These are phyloP conservation scores for Psophocarpus tetragonolobus DNA, from an alignment of 306 rosid species.

Conservation along the genomic window DNA sequence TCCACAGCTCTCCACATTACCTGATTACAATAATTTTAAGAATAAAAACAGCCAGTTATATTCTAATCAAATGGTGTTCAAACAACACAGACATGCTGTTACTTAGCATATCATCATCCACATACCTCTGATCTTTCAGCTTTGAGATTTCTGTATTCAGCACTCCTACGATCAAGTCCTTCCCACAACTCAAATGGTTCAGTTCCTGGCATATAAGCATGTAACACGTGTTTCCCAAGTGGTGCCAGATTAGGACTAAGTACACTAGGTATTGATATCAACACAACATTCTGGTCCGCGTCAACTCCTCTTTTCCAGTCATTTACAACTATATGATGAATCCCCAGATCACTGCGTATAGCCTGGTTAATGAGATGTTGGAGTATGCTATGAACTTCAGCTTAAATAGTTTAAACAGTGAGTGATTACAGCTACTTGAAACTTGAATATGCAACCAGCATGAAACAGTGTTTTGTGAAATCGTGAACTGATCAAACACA, in stretches of 20 bases:
- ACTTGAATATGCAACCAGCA: conserved; percentile 11
- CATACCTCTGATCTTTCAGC: conserved; percentile 82
- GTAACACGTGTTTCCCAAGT: conserved; percentile 78
- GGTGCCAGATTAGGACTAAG: conserved; percentile 84
- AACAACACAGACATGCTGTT: neutral
- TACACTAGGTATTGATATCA: conserved; percentile 89
- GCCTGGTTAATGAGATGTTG: conserved; percentile 45
- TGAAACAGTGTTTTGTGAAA: neutral
- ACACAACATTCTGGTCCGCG: conserved; percentile 91
- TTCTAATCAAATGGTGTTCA: no score
- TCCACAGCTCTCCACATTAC: conserved; percentile 92
- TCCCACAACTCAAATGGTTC: conserved; percentile 87
- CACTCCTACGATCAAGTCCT: conserved; percentile 77
- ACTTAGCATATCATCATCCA: neutral
- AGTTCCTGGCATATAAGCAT: conserved; percentile 93
- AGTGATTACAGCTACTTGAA: neutral
- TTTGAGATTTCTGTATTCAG: conserved; percentile 83
- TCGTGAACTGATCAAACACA: neutral
- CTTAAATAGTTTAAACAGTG: neutral
- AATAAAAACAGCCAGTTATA: no score
- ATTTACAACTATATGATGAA: conserved; percentile 93
- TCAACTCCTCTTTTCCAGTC: conserved; percentile 97
- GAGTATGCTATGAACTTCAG: neutral
- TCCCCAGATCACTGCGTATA: conserved; percentile 66
- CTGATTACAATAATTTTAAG: no score